Base-by-base conservation (phyloP, 257 asterid species). In the Scutellaria baicalensis region DNA sequence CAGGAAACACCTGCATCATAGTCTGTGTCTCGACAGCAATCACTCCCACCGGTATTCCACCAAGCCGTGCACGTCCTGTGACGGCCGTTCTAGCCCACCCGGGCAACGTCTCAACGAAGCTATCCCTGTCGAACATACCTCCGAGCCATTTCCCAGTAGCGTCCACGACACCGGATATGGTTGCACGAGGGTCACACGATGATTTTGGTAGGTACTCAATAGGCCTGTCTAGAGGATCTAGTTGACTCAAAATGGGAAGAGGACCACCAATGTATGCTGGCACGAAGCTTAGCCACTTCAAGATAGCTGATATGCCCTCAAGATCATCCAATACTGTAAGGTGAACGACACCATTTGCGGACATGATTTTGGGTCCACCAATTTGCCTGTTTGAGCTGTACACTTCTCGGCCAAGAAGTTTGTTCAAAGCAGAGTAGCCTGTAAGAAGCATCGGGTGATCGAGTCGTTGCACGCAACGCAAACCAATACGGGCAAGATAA, bases 81-180 rank as follows among this genome's bases (percentile, higher is more conserved):
- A 94, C 97, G 1, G 91, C 97, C 1, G 99, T 91, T 84, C 97
- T 86, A 8, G 97, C 99, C 99, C 97, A 91, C 52, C 96, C 95
- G 75, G 89, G 97, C 62, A 91, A 82, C 1, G 96, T 91, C 87
- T 94, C 99, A 0, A 94, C 78, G 77, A 94, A 94, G 80, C 95
- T 94, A 64, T 89, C 90, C 72, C 57, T 83, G 70, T 94, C 99
- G 16, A 94, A 94, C 59, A 94, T 89, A 61, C 99, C 99, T 7
- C 97, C 97, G 14, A 89, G 78, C 99, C 97, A 94, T 67, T 80
- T 88, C 51, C 97, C 92, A 2, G 84, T 55, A 61, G 84, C 84
- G 56, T 87, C 95, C 49, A 62, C 43, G 49, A 77, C 66, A 39
- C 99, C 97, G 43, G 84, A 85, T 52, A 94, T 89, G 61, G 99